Percentiles rank a stretch among this genome's conserved stretches.
These are phyloP conservation scores for Cyberlindnera amylophila DNA, from an alignment of 805 yeast genomes.

Conservation along the genomic window DNA sequence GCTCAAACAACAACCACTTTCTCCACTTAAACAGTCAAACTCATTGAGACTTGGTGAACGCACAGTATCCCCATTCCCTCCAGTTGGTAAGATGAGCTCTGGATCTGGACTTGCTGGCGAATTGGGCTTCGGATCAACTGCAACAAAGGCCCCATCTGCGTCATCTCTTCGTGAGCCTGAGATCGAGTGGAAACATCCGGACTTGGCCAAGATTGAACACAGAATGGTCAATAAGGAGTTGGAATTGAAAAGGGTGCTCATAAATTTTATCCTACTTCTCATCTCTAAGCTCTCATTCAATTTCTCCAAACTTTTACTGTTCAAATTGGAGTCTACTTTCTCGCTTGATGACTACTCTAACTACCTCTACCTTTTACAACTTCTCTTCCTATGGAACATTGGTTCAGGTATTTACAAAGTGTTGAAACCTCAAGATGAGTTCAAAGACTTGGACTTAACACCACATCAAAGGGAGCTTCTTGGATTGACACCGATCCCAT, in stretches of 20 bases:
- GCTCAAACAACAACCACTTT: slow-evolving; percentile 5
- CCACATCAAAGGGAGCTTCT: slow-evolving; percentile 32
- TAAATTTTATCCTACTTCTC: slow-evolving; percentile 31
- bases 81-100: too few relatives aligned
- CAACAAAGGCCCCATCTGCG: neutral
- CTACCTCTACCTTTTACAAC: slow-evolving; percentile 19
- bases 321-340: slow-evolving; percentile 12
- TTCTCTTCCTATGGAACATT: slow-evolving; percentile 30
- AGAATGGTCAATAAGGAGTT: slow-evolving; percentile 36
- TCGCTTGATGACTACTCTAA: slow-evolving; percentile 1
- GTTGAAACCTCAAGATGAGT: slow-evolving; percentile 29
- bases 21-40: slow-evolving; percentile 1
- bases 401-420: slow-evolving; percentile 29
- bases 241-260: slow-evolving; percentile 32
- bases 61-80: too few relatives aligned
- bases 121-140: neutral
- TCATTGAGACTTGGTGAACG: too few relatives aligned
- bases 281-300: slow-evolving; percentile 28
- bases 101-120: too few relatives aligned
- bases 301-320: slow-evolving; percentile 18
- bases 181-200: slow-evolving; percentile 16
- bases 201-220: slow-evolving; percentile 9
- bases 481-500: slow-evolving; percentile 26
- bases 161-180: slow-evolving; percentile 2
- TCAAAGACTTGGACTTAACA: slow-evolving; percentile 31